Conservation (phyloP, 2,329 filamentous ascomycete genomes). For the Fusarium sp. region DNA sequence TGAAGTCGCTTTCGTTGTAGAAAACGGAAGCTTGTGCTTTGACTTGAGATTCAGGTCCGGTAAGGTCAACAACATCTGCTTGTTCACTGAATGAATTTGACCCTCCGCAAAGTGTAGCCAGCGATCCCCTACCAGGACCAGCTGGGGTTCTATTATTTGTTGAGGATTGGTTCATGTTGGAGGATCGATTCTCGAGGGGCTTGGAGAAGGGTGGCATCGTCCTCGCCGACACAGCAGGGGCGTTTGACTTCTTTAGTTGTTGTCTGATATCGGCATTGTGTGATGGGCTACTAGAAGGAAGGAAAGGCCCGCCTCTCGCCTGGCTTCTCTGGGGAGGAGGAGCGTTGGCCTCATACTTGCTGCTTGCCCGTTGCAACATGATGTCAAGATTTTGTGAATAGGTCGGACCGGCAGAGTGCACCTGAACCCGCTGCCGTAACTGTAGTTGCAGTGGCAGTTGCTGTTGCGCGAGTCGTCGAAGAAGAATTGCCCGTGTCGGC, state of each 20-base stretch:
- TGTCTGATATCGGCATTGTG: slow-evolving; percentile 63
- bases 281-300: slow-evolving; percentile 68
- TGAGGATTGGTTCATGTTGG: slow-evolving; percentile 50
- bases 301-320: slow-evolving; percentile 63
- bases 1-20: slow-evolving; percentile 86
- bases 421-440: slow-evolving; percentile 40
- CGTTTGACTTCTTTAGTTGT: slow-evolving; percentile 61
- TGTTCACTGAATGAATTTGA: slow-evolving; percentile 61
- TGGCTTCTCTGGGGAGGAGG: slow-evolving; percentile 50
- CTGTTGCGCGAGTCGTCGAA: slow-evolving; percentile 41
- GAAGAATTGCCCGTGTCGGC: slow-evolving; percentile 50
- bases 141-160: slow-evolving; percentile 17
- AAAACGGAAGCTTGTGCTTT: slow-evolving; percentile 59
- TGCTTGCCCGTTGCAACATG: slow-evolving; percentile 56
- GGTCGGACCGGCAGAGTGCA: slow-evolving; percentile 34
- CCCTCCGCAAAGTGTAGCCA: slow-evolving; percentile 59
- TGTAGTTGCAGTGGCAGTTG: slow-evolving; percentile 14
- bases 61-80: slow-evolving; percentile 52
- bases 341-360: slow-evolving; percentile 55
- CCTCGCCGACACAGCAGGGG: slow-evolving; percentile 57
- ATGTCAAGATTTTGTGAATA: slow-evolving; percentile 39
- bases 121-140: slow-evolving; percentile 41
- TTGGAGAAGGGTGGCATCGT: slow-evolving; percentile 47
- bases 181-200: slow-evolving; percentile 48
- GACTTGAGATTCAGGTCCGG: slow-evolving; percentile 45